phyloP scores from a whole-genome alignment of 148 eudicot species.

The Fagopyrum esculentum region DNA sequence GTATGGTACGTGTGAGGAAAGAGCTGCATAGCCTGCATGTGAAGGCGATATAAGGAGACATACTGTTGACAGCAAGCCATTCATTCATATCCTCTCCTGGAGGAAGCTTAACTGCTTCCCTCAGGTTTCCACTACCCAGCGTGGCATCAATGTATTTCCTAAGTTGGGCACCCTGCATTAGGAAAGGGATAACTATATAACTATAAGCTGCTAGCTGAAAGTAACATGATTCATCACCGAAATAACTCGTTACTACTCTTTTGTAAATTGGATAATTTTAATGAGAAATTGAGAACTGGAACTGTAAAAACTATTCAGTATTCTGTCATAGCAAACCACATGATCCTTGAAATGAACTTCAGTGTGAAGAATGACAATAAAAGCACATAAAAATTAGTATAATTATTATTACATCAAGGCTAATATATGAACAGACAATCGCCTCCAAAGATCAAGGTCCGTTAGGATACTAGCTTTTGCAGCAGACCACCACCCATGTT shows the following conservation, averaged over 20 bases:
- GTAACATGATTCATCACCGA: neutral
- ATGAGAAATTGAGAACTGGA: neutral
- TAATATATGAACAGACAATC: neutral
- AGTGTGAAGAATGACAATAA: too few relatives aligned
- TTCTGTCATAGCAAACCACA: neutral
- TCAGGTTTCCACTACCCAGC: constrained; percentile 88
- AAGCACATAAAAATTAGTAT: neutral
- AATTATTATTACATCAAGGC: neutral
- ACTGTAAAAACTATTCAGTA: neutral
- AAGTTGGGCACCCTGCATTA: constrained; percentile 83
- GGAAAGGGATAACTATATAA: neutral
- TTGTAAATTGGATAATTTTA: neutral
- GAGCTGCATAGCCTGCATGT: neutral
- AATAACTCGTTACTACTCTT: neutral
- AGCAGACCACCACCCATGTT: neutral
- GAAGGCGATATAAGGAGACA: constrained; percentile 19
- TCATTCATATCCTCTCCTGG: constrained; percentile 98
- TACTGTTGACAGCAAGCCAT: constrained; percentile 99
- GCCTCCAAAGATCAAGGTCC: neutral
- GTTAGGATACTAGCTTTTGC: neutral
- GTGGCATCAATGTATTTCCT: constrained; percentile 94
- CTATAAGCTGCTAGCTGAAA: neutral
- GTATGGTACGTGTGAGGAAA: too few relatives aligned
- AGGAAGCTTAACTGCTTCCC: constrained; percentile 97
- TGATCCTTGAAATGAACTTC: neutral